A percentile compares a stretch with the other conserved stretches of the same genome.
These are phyloP conservation scores for Phyllosticta citribraziliensis DNA, from an alignment of 2,329 filamentous ascomycete species.

Conservation along the genomic window DNA sequence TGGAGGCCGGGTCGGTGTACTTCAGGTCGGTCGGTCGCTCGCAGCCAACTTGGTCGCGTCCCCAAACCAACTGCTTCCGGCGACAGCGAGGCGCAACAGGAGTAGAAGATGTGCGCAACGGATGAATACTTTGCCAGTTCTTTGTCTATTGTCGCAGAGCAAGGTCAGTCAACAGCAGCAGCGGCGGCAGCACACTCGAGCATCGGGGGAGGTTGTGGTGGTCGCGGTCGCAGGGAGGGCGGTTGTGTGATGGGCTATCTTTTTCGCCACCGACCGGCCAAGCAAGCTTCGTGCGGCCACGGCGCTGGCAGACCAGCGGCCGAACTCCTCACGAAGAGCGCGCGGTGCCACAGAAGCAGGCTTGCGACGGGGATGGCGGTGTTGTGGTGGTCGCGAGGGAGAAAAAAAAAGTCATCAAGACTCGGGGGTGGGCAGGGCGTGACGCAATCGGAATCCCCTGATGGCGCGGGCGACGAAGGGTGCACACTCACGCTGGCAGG, in stretches of 20 bases:
- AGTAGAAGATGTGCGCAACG: not conserved
- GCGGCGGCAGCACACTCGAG: not conserved
- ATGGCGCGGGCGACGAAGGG: conserved; percentile 8
- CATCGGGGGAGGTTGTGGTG: not conserved
- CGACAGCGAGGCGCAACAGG: not conserved
- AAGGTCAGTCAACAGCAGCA: conserved; percentile 2
- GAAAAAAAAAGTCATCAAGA: conserved; percentile 3
- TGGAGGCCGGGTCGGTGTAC: conserved; percentile 2
- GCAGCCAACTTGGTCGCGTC: conserved; percentile 17
- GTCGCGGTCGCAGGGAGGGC: conserved; percentile 9
- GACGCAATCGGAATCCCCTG: conserved; percentile 9
- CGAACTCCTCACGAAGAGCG: not conserved
- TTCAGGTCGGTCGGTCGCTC: not conserved
- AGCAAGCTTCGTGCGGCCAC: not conserved
- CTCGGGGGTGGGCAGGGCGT: conserved; percentile 6
- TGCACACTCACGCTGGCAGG: conserved; percentile 6
- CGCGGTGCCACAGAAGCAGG: not conserved
- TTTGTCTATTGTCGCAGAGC: conserved; percentile 10
- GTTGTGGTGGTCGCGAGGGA: conserved; percentile 4
- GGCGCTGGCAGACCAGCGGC: not conserved
- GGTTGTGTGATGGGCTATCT: conserved; percentile 7
- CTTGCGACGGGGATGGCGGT: conserved; percentile 1
- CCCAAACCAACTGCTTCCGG: conserved; percentile 16
- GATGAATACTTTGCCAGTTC: not conserved
- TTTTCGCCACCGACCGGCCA: conserved; percentile 5